Base-by-base conservation (phyloP, 2,329 filamentous ascomycete genomes). In the Mariannaea sp. region DNA sequence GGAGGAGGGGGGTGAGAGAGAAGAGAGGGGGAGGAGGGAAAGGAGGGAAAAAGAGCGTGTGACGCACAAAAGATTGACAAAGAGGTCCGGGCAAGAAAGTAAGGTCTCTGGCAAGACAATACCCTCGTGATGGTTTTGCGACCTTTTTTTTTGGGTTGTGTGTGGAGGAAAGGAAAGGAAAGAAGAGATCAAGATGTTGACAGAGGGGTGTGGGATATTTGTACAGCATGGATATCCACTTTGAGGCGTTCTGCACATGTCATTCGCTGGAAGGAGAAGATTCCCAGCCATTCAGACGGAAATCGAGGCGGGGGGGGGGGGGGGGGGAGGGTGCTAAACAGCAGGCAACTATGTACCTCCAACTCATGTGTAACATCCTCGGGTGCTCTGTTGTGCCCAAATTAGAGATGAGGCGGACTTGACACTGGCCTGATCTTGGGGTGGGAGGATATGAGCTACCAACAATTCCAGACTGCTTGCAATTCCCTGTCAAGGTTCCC, bases 71-170 rank as follows among this genome's bases (percentile, higher is more conserved):
- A 65, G 67, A 68, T 71, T 73, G 75, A 76, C 75, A 76, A 76
- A 76, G 78, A 24, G 80, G 75, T 77, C 80, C 79, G 80, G 80
- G 74, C 7, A 78, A 73, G 75, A 75, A 79, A 74, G 73, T 69
- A 71, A 68, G 64, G 61, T 70, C 70, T 58, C 68, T 77, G 73
- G 76, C 68, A 74, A 77, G 76, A 76, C 77, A 77, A 78, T 74
- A 78, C 75, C 77, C 76, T 74, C 73, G 67, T 72, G 69, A 71
- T 73, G 64, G 63, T 73, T 84, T 84, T 83, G 81, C 81, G 80
- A 79, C 81, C 81, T 80, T 75, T 73, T 73, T 39, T 72, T 73
- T 75, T n/a, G n/a, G 78, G 73, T 77, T 71, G 76, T 73, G 78
- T 78, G 78, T 80, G 79, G 76, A 74, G 74, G 75, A 75, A 72